Base-by-base conservation (phyloP, 108 stramenopile species). In the Nitzschia sp. region DNA sequence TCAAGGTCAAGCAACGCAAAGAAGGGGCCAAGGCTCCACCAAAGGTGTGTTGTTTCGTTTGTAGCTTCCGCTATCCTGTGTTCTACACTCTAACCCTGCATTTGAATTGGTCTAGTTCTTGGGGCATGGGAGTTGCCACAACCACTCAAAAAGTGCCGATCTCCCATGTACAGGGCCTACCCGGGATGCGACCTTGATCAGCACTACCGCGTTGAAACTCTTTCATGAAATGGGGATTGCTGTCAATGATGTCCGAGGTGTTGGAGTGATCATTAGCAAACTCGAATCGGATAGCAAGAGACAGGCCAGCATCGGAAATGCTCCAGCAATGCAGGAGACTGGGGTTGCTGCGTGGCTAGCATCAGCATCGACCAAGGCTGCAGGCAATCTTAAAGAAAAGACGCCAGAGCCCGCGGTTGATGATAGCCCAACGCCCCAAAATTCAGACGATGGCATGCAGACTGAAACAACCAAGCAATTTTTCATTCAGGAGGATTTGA, bases 1-100 rank as follows among this genome's bases (percentile, higher is more conserved):
- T 97, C n/a, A 95, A 95, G 68, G 53, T 95, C 8, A 97, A 92
- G 83, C 84, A 91, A 68, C 83, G 88, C 62, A 87, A 79, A 64
- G 71, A 92, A 70, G 77, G 77, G 0, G 76, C 88, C 10, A 86
- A 78, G 22, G 59, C 83, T 7, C 91, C 89, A 9, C 80, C 70
- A 0, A 76, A 70, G 64, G 64, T 65, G 52, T 2, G 61, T 20
- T 54, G 3, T 12, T 21, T 21, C 19, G 3, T 42, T 22, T 40
- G 21, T 2, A 10, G 50, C n/a, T 24, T 6, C 1, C 26, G 7
- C 0, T 25, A 11, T 25, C 54, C 38, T 37, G 8, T 34, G 12
- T 14, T 63, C 63, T 25, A 43, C 54, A 2, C 7, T n/a, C 20
- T 50, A 41, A 39, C 6, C 67, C 21, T 43, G 44, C 53, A n/a